Evolutionary conservation across 2,329 filamentous ascomycete species (phyloP).

Genomic region (Sordariomycetes sp.): DNA sequence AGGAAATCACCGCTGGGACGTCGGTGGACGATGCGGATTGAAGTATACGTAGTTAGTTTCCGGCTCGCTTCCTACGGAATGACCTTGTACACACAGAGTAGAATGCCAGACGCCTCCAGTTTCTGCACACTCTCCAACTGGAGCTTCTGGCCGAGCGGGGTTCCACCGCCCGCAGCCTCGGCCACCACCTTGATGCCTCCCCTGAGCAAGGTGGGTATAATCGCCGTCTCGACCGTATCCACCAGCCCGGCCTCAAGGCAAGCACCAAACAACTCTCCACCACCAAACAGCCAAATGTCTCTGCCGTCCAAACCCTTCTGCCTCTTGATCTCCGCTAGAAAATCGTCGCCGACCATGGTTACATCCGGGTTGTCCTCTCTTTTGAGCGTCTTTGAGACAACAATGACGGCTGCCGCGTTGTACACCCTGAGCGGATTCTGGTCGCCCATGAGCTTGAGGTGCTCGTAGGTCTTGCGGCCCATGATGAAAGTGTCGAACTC

Average conservation of each 20-base stretch:
- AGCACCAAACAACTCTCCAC: conserved; percentile 15
- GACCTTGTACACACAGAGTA: not conserved
- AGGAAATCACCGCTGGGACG: too few species aligned
- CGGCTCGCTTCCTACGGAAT: not conserved
- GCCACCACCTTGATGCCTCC: conserved; percentile 3
- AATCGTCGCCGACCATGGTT: conserved; percentile 13
- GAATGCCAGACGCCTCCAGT: not conserved
- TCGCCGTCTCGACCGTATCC: conserved; percentile 17
- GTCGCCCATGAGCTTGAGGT: conserved; percentile 11
- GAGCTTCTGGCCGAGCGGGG: not conserved
- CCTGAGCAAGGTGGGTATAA: conserved; percentile 15
- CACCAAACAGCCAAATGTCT: conserved; percentile 26
- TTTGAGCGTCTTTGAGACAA: conserved; percentile 11
- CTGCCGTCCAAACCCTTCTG: conserved; percentile 12
- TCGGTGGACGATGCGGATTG: too few species aligned
- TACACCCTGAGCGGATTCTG: conserved; percentile 12
- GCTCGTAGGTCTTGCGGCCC: conserved; percentile 23
- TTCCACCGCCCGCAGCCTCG: not conserved
- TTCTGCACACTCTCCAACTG: not conserved
- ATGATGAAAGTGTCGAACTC: conserved; percentile 21
- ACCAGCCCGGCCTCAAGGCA: conserved; percentile 17
- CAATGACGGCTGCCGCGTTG: conserved; percentile 14
- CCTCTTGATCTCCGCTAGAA: conserved; percentile 10
- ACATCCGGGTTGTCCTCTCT: conserved; percentile 11
- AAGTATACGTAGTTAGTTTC: not conserved